Evolutionary conservation across 2,329 filamentous ascomycete genomes (phyloP).

Genomic region (Colletotrichum viniferum): DNA sequence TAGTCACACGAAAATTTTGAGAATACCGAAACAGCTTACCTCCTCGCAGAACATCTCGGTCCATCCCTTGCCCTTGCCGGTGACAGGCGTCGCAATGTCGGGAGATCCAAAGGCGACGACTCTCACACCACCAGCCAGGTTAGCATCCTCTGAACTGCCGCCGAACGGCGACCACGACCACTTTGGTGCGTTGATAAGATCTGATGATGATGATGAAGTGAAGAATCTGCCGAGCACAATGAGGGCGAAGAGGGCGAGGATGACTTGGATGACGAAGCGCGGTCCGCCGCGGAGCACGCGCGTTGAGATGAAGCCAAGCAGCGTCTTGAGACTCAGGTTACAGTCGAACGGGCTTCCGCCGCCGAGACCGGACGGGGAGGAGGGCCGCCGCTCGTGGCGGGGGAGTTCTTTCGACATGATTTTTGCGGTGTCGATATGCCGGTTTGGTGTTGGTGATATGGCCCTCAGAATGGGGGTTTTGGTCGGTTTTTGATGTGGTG

Average conservation of each 20-base stretch:
- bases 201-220: not conserved
- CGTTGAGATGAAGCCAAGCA: constrained; percentile 44
- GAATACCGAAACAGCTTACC: constrained; percentile 32
- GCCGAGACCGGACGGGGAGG: not conserved
- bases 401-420: constrained; percentile 13
- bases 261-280: constrained; percentile 32
- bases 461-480: not conserved
- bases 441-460: not conserved
- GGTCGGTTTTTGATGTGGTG: not conserved
- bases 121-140: constrained; percentile 41
- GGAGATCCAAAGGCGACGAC: constrained; percentile 56
- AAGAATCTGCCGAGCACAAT: constrained; percentile 32
- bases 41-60: constrained; percentile 53
- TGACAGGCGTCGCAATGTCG: constrained; percentile 44
- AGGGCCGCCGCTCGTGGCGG: constrained; percentile 6
- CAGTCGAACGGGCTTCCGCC: not conserved
- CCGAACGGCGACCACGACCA: constrained; percentile 19
- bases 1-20: not conserved
- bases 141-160: not conserved
- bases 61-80: constrained; percentile 40
- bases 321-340: constrained; percentile 27
- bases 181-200: not conserved
- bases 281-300: constrained; percentile 41
- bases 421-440: not conserved
- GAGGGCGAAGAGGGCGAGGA: constrained; percentile 22